Evolutionary conservation across 2,329 filamentous ascomycete genomes (phyloP).

Genomic region (Neofusicoccum ribis): DNA sequence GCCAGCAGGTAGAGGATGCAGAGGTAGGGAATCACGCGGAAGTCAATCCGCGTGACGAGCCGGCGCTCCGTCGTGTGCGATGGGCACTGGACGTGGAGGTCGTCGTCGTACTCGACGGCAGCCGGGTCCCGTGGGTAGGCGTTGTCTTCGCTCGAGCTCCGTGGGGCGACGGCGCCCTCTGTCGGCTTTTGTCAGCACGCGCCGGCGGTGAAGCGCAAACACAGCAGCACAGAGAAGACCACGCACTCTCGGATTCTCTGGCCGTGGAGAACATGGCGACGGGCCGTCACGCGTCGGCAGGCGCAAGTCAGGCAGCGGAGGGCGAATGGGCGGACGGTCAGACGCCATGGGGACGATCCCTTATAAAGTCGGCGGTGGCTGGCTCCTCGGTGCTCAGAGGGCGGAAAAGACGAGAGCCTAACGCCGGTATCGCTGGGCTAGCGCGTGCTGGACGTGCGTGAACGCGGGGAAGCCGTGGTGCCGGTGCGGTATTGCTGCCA

Average conservation of each 20-base stretch:
- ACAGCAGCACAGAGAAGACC: too few relatives aligned
- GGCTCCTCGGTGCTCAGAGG: neutral
- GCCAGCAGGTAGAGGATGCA: slow-evolving; percentile 54
- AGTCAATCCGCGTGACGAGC: slow-evolving; percentile 48
- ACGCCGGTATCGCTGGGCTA: slow-evolving; percentile 9
- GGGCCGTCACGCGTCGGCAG: neutral
- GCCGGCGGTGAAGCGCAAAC: neutral
- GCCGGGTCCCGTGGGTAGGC: slow-evolving; percentile 6
- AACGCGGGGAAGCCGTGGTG: neutral
- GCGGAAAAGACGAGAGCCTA: neutral
- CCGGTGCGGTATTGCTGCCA: slow-evolving; percentile 3
- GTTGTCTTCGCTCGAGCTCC: slow-evolving; percentile 13
- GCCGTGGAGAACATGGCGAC: neutral
- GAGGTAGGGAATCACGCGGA: slow-evolving; percentile 51
- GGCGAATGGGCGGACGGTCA: neutral
- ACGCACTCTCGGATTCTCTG: neutral
- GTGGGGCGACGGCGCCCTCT: slow-evolving; percentile 9
- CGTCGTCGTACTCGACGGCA: slow-evolving; percentile 37
- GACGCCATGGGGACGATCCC: neutral
- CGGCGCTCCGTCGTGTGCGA: slow-evolving; percentile 51
- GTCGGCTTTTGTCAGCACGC: neutral
- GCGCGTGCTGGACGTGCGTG: neutral
- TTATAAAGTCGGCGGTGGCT: neutral
- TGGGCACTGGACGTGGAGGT: slow-evolving; percentile 44
- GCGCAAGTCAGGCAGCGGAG: neutral